A percentile compares a stretch with the other conserved stretches of the same genome.
These are phyloP conservation scores for Xylaria grammica DNA, from an alignment of 495 filamentous ascomycete species.

Conservation along the genomic window DNA sequence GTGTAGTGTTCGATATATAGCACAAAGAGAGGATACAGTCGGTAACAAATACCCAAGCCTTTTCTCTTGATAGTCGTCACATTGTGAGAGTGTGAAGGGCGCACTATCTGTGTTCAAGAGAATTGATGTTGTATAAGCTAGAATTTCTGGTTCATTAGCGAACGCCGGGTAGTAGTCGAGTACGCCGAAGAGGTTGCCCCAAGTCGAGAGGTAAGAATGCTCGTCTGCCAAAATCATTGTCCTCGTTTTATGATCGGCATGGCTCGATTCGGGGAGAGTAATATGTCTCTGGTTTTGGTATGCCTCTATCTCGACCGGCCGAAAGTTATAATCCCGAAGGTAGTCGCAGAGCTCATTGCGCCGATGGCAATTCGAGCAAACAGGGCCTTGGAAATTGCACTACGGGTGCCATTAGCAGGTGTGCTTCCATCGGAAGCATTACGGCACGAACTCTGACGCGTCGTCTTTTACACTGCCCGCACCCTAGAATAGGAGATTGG, in stretches of 20 bases:
- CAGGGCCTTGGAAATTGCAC: conserved; percentile 32
- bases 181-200: not conserved
- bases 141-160: conserved; percentile 9
- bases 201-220: not conserved
- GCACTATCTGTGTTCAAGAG: not conserved
- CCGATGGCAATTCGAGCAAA: conserved; percentile 30
- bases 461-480: conserved; percentile 30
- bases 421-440: not conserved
- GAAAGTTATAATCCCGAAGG: conserved; percentile 1
- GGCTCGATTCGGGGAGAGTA: not conserved
- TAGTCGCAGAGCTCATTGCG: conserved; percentile 33
- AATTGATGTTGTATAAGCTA: conserved; percentile 1
- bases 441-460: conserved; percentile 29
- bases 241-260: not conserved
- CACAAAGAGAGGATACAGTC: conserved; percentile 23
- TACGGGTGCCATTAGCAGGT: not conserved
- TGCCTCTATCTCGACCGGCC: not conserved
- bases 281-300: not conserved
- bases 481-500: conserved; percentile 15
- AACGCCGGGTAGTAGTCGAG: not conserved
- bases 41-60: conserved; percentile 20
- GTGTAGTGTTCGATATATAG: conserved; percentile 23
- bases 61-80: not conserved
- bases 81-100: not conserved
- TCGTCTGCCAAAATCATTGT: not conserved